These are phyloP conservation scores for Solanum commersonii DNA, from an alignment of 257 asterid genomes.

Conservation along the genomic window DNA sequence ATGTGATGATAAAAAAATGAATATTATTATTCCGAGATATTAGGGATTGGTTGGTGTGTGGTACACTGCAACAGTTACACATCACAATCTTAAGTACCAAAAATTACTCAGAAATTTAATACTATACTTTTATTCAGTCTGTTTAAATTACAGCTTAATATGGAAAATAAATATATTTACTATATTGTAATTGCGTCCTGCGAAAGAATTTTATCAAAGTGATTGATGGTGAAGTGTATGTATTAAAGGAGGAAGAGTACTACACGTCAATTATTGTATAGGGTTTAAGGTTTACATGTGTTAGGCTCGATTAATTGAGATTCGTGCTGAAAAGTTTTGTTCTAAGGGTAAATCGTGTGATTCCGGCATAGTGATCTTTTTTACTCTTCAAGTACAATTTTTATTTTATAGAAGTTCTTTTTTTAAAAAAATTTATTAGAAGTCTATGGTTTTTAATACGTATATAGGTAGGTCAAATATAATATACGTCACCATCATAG, in stretches of 20 bases:
- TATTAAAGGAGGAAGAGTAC: background rate
- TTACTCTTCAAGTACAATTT: background rate
- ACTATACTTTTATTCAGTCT: background rate
- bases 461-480: background rate
- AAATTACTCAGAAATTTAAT: background rate
- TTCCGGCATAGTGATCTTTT: too few species aligned
- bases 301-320: background rate
- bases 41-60: constrained; percentile 14
- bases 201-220: background rate
- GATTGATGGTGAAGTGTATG: background rate
- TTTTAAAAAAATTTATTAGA: too few species aligned
- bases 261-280: background rate
- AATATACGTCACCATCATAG: background rate
- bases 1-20: constrained; percentile 3
- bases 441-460: background rate
- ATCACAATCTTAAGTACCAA: constrained; percentile 37
- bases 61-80: constrained; percentile 33
- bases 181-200: constrained; percentile 2
- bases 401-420: background rate
- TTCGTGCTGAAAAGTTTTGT: background rate
- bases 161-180: constrained; percentile 1
- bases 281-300: background rate
- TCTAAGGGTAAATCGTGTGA: too few species aligned
- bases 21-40: constrained; percentile 28
- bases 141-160: background rate